Base-by-base conservation (phyloP, 2,329 filamentous ascomycete genomes). In the Tolypocladium album region DNA sequence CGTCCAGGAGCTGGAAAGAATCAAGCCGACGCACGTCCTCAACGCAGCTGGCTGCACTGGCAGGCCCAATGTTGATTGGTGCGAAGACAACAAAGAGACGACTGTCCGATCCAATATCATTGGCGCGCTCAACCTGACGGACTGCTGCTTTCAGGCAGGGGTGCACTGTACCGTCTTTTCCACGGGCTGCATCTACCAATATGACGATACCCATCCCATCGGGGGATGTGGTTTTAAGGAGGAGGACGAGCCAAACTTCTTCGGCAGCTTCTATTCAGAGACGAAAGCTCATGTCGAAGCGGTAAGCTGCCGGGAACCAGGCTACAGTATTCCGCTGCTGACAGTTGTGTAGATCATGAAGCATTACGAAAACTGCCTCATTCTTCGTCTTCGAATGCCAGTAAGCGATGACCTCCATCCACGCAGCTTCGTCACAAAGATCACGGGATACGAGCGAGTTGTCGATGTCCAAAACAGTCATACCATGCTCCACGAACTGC, bases 351-450 rank as follows among this genome's bases (percentile, higher is more conserved):
- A 86, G 83, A 72, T 87, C 66, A 81, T 87, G 74, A 83, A 84
- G 69, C 71, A 79, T 67, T 88, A 87, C 73, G 75, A 73, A 56
- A 85, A 87, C 70, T 76, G 76, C 68, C 78, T 88, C 59, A 82
- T 87, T 67, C 80, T 88, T 61, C 82, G 86, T 57, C 77, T 88
- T 59, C 84, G 86, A 65, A 88, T 88, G 85, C 85, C 86, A 47
- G 84, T 88, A 62, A 85, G 82, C 66, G 84, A 87, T 68, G 84
- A 88, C 74, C 76, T 88, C 42, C 81, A 88, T 71, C 72, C 81
- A 22, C 82, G 85, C 69, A 87, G 82, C 74, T 88, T 88, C 67
- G 84, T 88, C 66, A 87, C 85, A 72, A 88, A 88, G 75, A 87
- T 88, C 66, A 74, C 79, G 65, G 79, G 80, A 67, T 89, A 88